Conservation (phyloP, 2,329 filamentous ascomycete genomes). For the Scedosporium boydii region DNA sequence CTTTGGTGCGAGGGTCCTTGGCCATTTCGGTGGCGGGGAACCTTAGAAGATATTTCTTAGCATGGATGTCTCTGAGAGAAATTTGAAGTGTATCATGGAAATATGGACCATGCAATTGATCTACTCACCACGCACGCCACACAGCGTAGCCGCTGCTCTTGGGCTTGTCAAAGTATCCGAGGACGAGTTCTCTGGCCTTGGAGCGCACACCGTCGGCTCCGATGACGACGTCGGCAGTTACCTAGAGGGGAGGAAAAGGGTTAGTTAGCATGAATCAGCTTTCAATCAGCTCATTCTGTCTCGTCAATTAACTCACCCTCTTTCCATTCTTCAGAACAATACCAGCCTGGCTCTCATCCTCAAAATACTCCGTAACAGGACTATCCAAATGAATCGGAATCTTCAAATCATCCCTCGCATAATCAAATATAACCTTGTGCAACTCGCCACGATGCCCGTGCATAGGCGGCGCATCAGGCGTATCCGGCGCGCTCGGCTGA, state of each 20-base stretch:
- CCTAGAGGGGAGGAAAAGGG: slow-evolving; percentile 8
- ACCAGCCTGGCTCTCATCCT: slow-evolving; percentile 38
- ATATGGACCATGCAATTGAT: too few species aligned
- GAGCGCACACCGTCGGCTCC: slow-evolving; percentile 46
- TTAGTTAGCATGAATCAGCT: too few species aligned
- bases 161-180: slow-evolving; percentile 40
- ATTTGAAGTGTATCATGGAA: neutral
- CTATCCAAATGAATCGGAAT: slow-evolving; percentile 47
- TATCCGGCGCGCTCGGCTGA: slow-evolving; percentile 33
- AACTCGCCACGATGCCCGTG: slow-evolving; percentile 53
- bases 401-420: slow-evolving; percentile 41
- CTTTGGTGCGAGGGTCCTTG: slow-evolving; percentile 37
- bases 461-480: slow-evolving; percentile 41
- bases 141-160: slow-evolving; percentile 42
- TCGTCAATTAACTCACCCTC: neutral
- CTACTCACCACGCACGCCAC: slow-evolving; percentile 40
- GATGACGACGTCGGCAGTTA: slow-evolving; percentile 40
- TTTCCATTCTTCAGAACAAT: slow-evolving; percentile 37
- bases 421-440: slow-evolving; percentile 48
- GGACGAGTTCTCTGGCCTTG: slow-evolving; percentile 39
- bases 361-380: slow-evolving; percentile 44
- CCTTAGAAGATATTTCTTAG: slow-evolving; percentile 6
- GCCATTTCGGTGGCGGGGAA: slow-evolving; percentile 41
- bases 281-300: neutral
- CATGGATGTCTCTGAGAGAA: neutral